phyloP scores from a whole-genome alignment of 108 stramenopile genomes.

The Cylindrotheca closterium region DNA sequence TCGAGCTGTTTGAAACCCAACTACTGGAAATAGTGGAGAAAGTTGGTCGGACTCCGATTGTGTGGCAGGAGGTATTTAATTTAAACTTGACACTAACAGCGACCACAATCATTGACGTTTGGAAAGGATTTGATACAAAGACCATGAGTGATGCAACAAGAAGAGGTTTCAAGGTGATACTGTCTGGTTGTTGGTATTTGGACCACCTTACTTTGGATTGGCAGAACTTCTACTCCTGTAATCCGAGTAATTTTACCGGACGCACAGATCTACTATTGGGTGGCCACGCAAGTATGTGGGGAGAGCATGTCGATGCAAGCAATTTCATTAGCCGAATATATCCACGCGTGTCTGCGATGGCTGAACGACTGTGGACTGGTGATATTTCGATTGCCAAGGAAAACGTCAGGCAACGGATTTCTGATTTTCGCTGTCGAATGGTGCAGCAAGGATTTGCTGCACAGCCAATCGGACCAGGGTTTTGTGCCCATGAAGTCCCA shows the following conservation, averaged over 20 bases:
- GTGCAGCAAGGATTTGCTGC: slow-evolving; percentile 38
- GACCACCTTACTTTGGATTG: slow-evolving; percentile 51
- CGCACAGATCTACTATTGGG: slow-evolving; percentile 48
- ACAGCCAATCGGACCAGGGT: slow-evolving; percentile 39
- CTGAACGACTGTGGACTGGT: slow-evolving; percentile 62
- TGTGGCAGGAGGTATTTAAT: slow-evolving; percentile 75
- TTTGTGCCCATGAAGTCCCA: slow-evolving; percentile 36
- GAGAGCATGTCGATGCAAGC: slow-evolving; percentile 59
- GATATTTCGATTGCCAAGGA: slow-evolving; percentile 15
- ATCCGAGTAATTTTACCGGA: slow-evolving; percentile 46
- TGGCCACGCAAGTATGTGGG: slow-evolving; percentile 75
- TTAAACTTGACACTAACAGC: slow-evolving; percentile 29
- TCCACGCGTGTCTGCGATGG: slow-evolving; percentile 59
- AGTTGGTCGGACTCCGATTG: slow-evolving; percentile 40
- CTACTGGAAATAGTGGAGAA: slow-evolving; percentile 23
- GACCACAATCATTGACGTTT: slow-evolving; percentile 51
- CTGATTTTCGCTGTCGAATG: slow-evolving; percentile 46
- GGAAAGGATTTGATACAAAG: slow-evolving; percentile 44
- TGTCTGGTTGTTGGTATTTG: slow-evolving; percentile 68
- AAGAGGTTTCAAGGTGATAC: slow-evolving; percentile 23
- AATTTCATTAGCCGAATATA: slow-evolving; percentile 55
- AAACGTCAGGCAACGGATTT: slow-evolving; percentile 26
- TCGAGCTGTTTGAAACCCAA: slow-evolving; percentile 41
- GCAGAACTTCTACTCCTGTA: slow-evolving; percentile 41
- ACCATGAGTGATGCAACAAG: slow-evolving; percentile 34